Percentiles rank a stretch among this genome's conserved stretches.
Evolutionary conservation across 768 basidiomycete species (phyloP).

Genomic region (Tylopilus sp.): DNA sequence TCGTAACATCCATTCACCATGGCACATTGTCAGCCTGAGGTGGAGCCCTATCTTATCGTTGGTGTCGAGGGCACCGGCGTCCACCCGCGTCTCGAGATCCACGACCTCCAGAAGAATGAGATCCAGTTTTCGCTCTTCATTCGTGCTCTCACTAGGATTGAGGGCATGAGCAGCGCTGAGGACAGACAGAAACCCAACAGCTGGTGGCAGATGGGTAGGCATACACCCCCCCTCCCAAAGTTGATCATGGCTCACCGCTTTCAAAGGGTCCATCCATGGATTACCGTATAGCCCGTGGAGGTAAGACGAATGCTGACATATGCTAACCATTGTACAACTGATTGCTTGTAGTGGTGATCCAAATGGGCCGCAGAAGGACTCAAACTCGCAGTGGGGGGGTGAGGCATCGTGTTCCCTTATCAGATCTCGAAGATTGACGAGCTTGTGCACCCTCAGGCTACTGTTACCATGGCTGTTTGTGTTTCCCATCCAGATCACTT

Average conservation of each 20-base stretch:
- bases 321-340: neutral
- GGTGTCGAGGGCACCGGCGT: conserved; percentile 2
- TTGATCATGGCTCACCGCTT: neutral
- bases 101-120: conserved; percentile 8
- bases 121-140: conserved; percentile 20
- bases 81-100: conserved; percentile 17
- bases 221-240: neutral
- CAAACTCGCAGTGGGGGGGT: conserved; percentile 1
- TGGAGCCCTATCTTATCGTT: conserved; percentile 7
- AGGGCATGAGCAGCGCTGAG: conserved; percentile 2
- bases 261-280: conserved; percentile 16
- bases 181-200: conserved; percentile 12
- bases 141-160: conserved; percentile 8
- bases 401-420: neutral
- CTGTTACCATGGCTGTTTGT: conserved; percentile 16
- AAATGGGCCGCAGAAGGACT: conserved; percentile 1
- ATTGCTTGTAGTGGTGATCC: conserved; percentile 16
- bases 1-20: neutral
- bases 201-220: conserved; percentile 20
- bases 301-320: neutral
- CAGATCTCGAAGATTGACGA: neutral
- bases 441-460: conserved; percentile 8
- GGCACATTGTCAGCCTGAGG: too few species aligned
- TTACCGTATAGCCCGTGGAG: conserved; percentile 14
- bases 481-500: too few species aligned